Evolutionary conservation across 164 flowering plant genomes (phyloP).

Genomic region (Chimonanthus praecox): DNA sequence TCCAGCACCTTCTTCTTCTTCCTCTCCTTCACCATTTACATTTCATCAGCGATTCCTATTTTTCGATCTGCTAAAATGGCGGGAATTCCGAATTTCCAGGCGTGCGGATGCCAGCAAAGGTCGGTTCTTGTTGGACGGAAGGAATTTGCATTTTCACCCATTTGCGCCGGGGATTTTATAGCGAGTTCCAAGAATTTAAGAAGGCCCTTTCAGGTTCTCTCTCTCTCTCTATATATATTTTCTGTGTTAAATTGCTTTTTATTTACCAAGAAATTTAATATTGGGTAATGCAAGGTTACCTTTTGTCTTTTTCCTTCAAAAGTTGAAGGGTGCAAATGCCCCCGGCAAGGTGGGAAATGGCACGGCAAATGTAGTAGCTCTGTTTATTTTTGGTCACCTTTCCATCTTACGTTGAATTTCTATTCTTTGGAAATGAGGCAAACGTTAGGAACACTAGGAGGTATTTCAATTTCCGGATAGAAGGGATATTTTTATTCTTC

Average conservation of each 20-base stretch:
- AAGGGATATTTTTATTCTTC: not conserved
- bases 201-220: conserved; percentile 7
- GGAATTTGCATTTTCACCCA: not conserved
- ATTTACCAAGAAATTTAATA: not conserved
- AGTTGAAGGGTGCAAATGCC: no score
- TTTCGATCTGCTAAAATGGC: conserved; percentile 10
- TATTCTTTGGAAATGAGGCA: not conserved
- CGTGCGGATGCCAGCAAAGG: conserved; percentile 1
- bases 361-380: not conserved
- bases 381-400: not conserved
- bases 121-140: not conserved
- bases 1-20: no score
- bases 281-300: no score
- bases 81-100: conserved; percentile 3
- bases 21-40: not conserved
- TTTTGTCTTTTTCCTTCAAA: no score
- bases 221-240: not conserved
- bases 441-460: not conserved
- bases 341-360: not conserved
- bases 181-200: not conserved
- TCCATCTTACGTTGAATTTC: not conserved
- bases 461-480: not conserved
- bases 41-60: not conserved
- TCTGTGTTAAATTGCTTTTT: not conserved
- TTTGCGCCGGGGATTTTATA: not conserved